Conservation (phyloP, 2,329 filamentous ascomycete species). For the Huntiella bhutanensis region DNA sequence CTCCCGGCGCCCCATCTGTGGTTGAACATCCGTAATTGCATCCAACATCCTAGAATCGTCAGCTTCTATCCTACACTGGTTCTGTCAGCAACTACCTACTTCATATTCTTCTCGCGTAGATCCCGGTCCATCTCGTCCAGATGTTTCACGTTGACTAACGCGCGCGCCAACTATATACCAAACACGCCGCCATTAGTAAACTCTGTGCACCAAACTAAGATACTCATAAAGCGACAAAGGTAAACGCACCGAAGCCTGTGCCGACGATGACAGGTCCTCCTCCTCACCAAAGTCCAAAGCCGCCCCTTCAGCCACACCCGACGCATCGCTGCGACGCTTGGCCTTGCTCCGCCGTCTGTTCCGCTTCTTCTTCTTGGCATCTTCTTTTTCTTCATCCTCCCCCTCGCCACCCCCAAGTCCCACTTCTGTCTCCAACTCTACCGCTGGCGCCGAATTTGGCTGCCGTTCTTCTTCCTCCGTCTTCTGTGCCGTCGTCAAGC, state of each 20-base stretch:
- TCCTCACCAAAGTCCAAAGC: constrained; percentile 27
- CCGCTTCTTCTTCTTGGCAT: constrained; percentile 8
- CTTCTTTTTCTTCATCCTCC: constrained; percentile 7
- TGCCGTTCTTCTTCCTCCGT: background rate
- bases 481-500: constrained; percentile 6
- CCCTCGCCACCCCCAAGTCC: background rate
- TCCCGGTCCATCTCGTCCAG: constrained; percentile 36
- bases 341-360: constrained; percentile 10
- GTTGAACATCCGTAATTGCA: constrained; percentile 9
- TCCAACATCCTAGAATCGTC: constrained; percentile 6
- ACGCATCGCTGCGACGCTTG: constrained; percentile 11
- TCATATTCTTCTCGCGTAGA: constrained; percentile 35
- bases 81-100: constrained; percentile 16
- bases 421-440: background rate
- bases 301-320: constrained; percentile 10
- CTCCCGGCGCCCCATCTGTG: background rate
- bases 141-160: constrained; percentile 26
- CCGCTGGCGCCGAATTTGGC: background rate
- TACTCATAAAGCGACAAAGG: constrained; percentile 22
- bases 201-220: background rate
- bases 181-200: background rate
- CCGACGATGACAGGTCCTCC: constrained; percentile 44
- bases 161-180: constrained; percentile 14
- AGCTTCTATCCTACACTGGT: constrained; percentile 15
- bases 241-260: constrained; percentile 48